Base-by-base conservation (phyloP, 345 rosid species). In the Eutrema heterophyllum region DNA sequence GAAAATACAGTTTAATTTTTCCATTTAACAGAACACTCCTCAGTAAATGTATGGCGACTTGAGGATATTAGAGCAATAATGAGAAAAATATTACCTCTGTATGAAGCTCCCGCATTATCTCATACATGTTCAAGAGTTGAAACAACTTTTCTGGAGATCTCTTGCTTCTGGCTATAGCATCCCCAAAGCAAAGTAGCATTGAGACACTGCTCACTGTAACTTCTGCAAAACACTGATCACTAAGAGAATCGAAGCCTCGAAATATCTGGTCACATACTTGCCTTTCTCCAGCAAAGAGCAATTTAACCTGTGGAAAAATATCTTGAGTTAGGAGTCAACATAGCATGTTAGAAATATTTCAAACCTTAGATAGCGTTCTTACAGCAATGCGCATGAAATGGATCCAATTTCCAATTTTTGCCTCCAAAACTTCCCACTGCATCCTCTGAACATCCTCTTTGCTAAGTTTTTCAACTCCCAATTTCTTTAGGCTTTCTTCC, bases 321-420 rank as follows among this genome's bases (percentile, higher is more conserved):
- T 65, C 46, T 33, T 54, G 72, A 70, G 54, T 64, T 50, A 66
- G 21, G 53, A 51, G 62, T 53, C 45, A 33, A 52, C 35, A 33
- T 33, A 24, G 58, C 43, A 71, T 41, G 49, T 53, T n/a, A 50
- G 0, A 58, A 24, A 7, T 40, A 30, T 55, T 2, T 29, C 76
- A 51, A 71, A 40, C 21, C 14, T 58, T 6, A 41, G 15, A 55
- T 38, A 43, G 64, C 36, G 27, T 79, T 30, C 95, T 92, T 80
- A 95, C 99, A 78, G 99, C 97, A 78, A 92, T 95, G 49, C 97
- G 97, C 96, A 92, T 95, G 75, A 87, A 92, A 83, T 95, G 99
- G 77, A 92, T 95, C 99, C 99, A 95, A 36, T 87, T 90, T 72
- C 97, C 97, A 63, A 92, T 95, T 85, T 95, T 95, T 54, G 97